Percentiles rank a stretch among this genome's conserved stretches.
These are phyloP conservation scores for Haplographium delicatum DNA, from an alignment of 495 filamentous ascomycete genomes.

Conservation along the genomic window DNA sequence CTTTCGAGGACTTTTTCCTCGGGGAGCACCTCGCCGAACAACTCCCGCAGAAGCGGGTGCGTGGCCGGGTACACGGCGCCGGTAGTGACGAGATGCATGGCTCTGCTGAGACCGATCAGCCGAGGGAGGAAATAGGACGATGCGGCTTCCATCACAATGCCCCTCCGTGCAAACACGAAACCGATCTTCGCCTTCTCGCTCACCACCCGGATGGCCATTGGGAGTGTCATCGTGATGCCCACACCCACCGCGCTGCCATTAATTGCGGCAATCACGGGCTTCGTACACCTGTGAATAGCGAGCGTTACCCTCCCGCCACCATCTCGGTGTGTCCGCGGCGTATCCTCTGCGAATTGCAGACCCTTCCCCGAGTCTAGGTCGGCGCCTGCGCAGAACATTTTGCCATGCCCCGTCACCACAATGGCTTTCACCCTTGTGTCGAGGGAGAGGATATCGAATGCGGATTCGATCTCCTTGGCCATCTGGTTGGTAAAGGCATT, in stretches of 20 bases:
- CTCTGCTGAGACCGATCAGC: conserved; percentile 50
- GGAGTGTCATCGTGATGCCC: conserved; percentile 64
- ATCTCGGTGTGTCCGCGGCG: conserved; percentile 27
- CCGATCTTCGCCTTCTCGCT: conserved; percentile 52
- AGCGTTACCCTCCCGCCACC: conserved; percentile 52
- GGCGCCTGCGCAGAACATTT: conserved; percentile 62
- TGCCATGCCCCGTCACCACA: conserved; percentile 48
- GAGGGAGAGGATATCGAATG: conserved; percentile 49
- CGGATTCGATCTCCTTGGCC: conserved; percentile 47
- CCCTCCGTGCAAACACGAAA: conserved; percentile 59
- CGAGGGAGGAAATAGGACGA: conserved; percentile 60
- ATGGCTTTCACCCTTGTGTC: conserved; percentile 53
- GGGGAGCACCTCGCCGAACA: conserved; percentile 52
- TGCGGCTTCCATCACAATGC: conserved; percentile 58
- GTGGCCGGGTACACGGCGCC: conserved; percentile 37
- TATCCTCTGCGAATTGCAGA: conserved; percentile 22
- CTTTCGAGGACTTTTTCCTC: conserved; percentile 47
- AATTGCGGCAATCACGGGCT: conserved; percentile 60
- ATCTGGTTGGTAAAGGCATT: conserved; percentile 60
- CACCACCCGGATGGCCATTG: conserved; percentile 53
- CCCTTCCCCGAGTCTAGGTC: conserved; percentile 53
- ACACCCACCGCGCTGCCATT: conserved; percentile 63
- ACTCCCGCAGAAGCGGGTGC: conserved; percentile 38
- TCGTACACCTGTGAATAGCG: conserved; percentile 56
- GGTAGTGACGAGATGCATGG: conserved; percentile 51